Evolutionary conservation across 169 alveolate genomes (phyloP).

Genomic region (Sarcocystis neurona): DNA sequence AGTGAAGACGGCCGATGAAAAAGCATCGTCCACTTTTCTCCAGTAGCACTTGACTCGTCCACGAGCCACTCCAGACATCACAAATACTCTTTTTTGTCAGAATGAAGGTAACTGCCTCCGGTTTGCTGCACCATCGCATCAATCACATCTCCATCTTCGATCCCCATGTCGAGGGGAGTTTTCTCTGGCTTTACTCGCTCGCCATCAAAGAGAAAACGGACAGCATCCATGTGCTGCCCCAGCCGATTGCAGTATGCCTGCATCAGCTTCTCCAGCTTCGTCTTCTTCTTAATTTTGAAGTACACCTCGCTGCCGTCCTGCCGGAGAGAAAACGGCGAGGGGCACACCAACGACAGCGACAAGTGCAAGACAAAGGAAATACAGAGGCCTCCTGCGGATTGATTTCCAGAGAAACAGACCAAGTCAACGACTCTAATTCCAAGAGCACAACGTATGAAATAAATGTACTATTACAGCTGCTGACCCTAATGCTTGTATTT

Average conservation of each 20-base stretch:
- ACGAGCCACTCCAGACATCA: no score
- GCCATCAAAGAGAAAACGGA: conserved; percentile 97
- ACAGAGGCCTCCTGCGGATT: no score
- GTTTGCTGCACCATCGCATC: conserved; percentile 99
- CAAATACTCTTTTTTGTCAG: no score
- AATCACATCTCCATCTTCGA: conserved; percentile 96
- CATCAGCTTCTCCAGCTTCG: conserved; percentile 96
- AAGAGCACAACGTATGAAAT: no score
- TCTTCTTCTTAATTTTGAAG: conserved; percentile 93
- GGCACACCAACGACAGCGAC: neutral
- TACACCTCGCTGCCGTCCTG: conserved; percentile 96
- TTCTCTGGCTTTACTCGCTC: conserved; percentile 93
- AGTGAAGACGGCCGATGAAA: no score
- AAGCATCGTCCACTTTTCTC: no score
- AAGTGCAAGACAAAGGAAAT: neutral
- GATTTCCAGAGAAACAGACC: no score
- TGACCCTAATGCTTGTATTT: no score
- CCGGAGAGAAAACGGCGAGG: neutral
- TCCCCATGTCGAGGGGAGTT: conserved; percentile 94
- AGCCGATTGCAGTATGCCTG: conserved; percentile 95
- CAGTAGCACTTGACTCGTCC: no score
- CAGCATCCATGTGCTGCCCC: conserved; percentile 90
- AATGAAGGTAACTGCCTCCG: conserved; percentile 84
- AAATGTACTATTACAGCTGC: no score
- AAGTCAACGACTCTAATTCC: no score